phyloP scores from a whole-genome alignment of 2,329 filamentous ascomycete genomes.

The Rugonectria rugulosa region DNA sequence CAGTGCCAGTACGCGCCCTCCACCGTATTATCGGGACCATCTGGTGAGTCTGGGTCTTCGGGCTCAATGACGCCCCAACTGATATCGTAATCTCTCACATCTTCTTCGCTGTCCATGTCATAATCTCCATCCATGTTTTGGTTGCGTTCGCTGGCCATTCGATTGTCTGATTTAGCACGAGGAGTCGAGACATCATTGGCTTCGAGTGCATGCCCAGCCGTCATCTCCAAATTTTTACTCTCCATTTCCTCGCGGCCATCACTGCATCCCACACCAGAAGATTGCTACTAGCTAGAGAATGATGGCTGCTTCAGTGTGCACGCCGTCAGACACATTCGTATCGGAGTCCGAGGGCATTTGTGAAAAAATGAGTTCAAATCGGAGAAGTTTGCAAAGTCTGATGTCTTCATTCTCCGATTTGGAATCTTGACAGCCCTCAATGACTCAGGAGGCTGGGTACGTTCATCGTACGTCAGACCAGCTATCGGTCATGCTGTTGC shows the following conservation, averaged over 20 bases:
- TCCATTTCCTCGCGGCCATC: neutral
- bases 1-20: conserved; percentile 18
- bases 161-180: neutral
- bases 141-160: too few relatives aligned
- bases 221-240: neutral
- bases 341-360: neutral
- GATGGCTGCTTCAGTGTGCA: neutral
- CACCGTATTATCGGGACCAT: neutral
- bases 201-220: too few relatives aligned
- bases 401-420: neutral
- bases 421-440: neutral
- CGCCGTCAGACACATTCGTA: neutral
- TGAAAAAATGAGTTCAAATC: too few relatives aligned
- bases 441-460: too few relatives aligned
- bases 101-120: neutral
- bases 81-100: neutral
- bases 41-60: neutral
- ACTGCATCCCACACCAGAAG: neutral
- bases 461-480: too few relatives aligned
- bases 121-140: neutral
- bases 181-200: too few relatives aligned
- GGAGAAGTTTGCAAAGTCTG: neutral
- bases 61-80: conserved; percentile 7
- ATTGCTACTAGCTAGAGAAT: neutral
- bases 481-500: too few relatives aligned